Base-by-base conservation (phyloP, 2,329 filamentous ascomycete genomes). In the Trematosphaeria pertusa region DNA sequence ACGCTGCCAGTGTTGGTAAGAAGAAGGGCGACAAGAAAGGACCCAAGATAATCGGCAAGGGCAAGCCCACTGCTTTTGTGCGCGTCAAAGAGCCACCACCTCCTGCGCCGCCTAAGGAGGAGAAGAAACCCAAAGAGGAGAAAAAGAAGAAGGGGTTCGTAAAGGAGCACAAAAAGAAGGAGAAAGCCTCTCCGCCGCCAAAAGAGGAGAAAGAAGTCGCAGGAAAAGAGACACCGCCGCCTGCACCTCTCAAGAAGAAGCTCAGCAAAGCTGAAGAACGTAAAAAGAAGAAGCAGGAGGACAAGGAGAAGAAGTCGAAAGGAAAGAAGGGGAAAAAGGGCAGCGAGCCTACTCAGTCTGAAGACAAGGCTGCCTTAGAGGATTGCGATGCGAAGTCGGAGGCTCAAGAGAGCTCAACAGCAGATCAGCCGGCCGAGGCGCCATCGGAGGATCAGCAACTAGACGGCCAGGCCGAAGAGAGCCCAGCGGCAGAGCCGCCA, bases 21-120 rank as follows among this genome's bases (percentile, higher is more conserved):
- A 70, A 62, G 51, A 67, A 57, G 1, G 43, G 54, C 17, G 52
- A 52, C 3, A 59, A 62, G 46, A 63, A 59, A 50, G 61, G 54
- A 24, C 15, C 50, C 9, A 53, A 53, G 43, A 21, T 46, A 11
- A 37, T 53, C 31, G 58, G 60, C 11, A 70, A 68, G 41, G 59
- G 58, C 10, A 71, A 67, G 43, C 49, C 56, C 12, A 69, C 50
- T 24, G 67, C 61, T 19, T 71, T 69, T 44, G 55, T 71, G 33
- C 67, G 68, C 10, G 50, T 65, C n/a, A 65, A 52, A 37, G 57
- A 62, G 7, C 51, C 64, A n/a, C 43, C 54, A 1, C 47, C 62
- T 6, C 50, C 59, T 22, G 33, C 59, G 26, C 48, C 61, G 11
- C 19, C 61, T 11, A 35, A 35, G 18, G 33, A 35, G 14, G 33